These are phyloP conservation scores for Ehretia macrophylla DNA, from an alignment of 257 asterid species.

Conservation along the genomic window DNA sequence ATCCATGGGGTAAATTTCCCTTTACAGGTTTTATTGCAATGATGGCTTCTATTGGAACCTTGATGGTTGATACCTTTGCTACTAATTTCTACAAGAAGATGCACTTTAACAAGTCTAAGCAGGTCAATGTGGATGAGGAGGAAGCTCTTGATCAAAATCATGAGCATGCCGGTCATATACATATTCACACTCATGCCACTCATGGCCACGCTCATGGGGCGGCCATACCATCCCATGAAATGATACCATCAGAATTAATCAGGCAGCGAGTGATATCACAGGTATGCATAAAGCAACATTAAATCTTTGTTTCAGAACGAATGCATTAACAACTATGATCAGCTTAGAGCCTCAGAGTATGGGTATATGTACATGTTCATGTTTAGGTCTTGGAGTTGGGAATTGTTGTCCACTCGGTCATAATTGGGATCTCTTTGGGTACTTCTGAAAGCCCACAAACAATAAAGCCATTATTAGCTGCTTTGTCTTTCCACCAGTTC, in stretches of 20 bases:
- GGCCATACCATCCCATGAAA: background rate
- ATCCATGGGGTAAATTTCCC: conserved; percentile 15
- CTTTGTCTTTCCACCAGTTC: conserved; percentile 61
- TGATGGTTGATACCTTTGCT: conserved; percentile 16
- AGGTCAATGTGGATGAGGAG: conserved; percentile 9
- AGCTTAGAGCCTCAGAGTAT: too few relatives aligned
- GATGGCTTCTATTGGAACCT: conserved; percentile 13
- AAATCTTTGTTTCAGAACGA: too few relatives aligned
- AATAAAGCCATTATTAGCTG: conserved; percentile 50
- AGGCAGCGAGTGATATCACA: conserved; percentile 25
- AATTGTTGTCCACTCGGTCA: conserved; percentile 58
- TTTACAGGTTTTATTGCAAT: conserved; percentile 21
- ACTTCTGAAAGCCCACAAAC: conserved; percentile 41
- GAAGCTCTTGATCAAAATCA: background rate
- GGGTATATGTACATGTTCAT: background rate
- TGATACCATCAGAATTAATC: conserved; percentile 4
- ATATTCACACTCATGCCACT: conserved; percentile 23
- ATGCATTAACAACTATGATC: background rate
- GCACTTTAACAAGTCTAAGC: conserved; percentile 2
- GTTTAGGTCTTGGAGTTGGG: conserved; percentile 60
- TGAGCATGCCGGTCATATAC: conserved; percentile 4
- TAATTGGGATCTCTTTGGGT: conserved; percentile 57
- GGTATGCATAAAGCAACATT: background rate
- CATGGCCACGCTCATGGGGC: conserved; percentile 27
- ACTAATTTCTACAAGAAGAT: conserved; percentile 9